Conservation (phyloP, 2,329 filamentous ascomycete genomes). For the Aspergillus sp. region DNA sequence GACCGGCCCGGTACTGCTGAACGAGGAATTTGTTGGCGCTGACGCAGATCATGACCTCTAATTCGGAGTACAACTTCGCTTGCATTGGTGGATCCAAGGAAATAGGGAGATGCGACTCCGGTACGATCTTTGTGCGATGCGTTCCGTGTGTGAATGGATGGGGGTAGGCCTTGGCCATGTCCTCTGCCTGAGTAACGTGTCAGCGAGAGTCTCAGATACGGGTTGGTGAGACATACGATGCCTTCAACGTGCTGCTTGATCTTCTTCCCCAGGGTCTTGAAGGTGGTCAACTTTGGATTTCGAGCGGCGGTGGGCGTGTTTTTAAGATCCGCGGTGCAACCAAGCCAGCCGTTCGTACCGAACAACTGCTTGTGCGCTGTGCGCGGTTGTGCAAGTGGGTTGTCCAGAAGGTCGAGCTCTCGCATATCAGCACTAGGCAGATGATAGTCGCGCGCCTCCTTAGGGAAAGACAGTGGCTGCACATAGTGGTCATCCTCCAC, state of each 20-base stretch:
- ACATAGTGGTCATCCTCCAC: slow-evolving; percentile 6
- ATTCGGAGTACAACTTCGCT: slow-evolving; percentile 43
- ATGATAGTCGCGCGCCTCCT: background rate
- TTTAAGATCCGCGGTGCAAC: slow-evolving; percentile 31
- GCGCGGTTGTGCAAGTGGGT: slow-evolving; percentile 1
- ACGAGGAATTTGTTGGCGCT: slow-evolving; percentile 46
- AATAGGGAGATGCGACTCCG: slow-evolving; percentile 31
- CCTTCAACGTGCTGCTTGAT: slow-evolving; percentile 38
- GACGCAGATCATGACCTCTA: slow-evolving; percentile 46
- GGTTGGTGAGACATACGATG: slow-evolving; percentile 27
- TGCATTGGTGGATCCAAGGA: slow-evolving; percentile 41
- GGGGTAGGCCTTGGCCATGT: slow-evolving; percentile 22
- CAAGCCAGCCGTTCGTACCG: slow-evolving; percentile 41
- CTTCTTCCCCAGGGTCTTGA: slow-evolving; percentile 37
- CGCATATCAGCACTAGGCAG: background rate
- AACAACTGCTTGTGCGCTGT: slow-evolving; percentile 41
- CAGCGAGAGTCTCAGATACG: background rate
- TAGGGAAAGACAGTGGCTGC: slow-evolving; percentile 4
- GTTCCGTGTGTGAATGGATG: slow-evolving; percentile 9
- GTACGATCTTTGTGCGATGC: slow-evolving; percentile 13
- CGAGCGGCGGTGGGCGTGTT: slow-evolving; percentile 7
- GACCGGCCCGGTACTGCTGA: slow-evolving; percentile 38
- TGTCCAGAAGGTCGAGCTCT: slow-evolving; percentile 5
- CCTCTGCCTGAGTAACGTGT: slow-evolving; percentile 20
- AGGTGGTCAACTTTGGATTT: slow-evolving; percentile 27